A percentile compares a stretch with the other conserved stretches of the same genome.
These are phyloP conservation scores for Clonostachys rhizophaga DNA, from an alignment of 2,329 filamentous ascomycete species.

Conservation along the genomic window DNA sequence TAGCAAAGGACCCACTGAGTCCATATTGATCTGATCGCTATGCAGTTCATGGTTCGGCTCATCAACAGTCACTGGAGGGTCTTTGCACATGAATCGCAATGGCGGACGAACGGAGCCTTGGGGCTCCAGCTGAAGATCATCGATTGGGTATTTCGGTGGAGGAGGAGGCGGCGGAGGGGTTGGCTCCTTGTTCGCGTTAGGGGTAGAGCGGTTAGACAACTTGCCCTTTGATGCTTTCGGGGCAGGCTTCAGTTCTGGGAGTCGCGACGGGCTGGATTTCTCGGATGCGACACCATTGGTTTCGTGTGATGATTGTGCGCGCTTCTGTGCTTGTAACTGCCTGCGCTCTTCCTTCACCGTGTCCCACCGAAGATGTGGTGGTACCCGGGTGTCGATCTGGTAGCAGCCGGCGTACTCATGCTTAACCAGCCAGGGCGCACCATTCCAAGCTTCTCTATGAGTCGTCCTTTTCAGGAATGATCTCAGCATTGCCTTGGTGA, in stretches of 20 bases:
- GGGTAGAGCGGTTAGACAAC: background rate
- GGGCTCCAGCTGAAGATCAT: conserved; percentile 80
- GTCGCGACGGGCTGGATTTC: conserved; percentile 43
- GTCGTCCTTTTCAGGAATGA: conserved; percentile 95
- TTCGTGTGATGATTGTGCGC: conserved; percentile 42
- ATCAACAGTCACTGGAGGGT: conserved; percentile 40
- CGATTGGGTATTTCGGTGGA: conserved; percentile 88
- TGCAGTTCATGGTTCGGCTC: conserved; percentile 13
- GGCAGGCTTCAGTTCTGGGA: conserved; percentile 71
- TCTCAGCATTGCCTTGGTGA: conserved; percentile 89
- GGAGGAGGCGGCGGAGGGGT: conserved; percentile 58
- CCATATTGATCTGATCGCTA: conserved; percentile 61
- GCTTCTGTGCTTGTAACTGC: conserved; percentile 63
- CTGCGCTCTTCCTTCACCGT: conserved; percentile 75
- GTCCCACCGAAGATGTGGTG: conserved; percentile 76
- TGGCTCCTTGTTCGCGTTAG: conserved; percentile 13
- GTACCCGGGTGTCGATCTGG: conserved; percentile 82
- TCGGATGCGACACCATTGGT: conserved; percentile 28
- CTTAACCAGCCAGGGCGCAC: conserved; percentile 96
- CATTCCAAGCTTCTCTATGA: conserved; percentile 86
- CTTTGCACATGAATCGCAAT: conserved; percentile 71
- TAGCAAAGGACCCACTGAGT: conserved; percentile 77
- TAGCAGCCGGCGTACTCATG: conserved; percentile 77
- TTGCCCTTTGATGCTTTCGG: conserved; percentile 66
- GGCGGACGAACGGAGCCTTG: conserved; percentile 65